These are phyloP conservation scores for Boletus nobilissimus DNA, from an alignment of 1,284 basidiomycete genomes.

Conservation along the genomic window DNA sequence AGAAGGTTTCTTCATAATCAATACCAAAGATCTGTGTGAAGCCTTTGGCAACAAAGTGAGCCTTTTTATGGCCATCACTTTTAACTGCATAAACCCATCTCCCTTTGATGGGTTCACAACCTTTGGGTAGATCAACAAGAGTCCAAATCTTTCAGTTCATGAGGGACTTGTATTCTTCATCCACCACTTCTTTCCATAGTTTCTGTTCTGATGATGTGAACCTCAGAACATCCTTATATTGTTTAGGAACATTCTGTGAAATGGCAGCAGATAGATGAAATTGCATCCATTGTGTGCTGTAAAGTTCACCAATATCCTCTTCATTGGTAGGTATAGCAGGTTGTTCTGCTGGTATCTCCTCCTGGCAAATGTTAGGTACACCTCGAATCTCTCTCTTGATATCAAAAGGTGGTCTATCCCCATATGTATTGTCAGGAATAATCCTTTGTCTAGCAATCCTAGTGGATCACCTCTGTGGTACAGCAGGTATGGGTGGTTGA, in stretches of 20 bases:
- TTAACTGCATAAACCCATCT: background rate
- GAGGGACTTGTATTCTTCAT: background rate
- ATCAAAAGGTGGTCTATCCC: background rate
- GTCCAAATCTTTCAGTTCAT: background rate
- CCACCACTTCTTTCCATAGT: background rate
- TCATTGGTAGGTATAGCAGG: background rate
- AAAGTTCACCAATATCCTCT: background rate
- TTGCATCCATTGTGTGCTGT: background rate
- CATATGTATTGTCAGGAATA: background rate
- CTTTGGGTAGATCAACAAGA: background rate
- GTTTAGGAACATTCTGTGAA: background rate
- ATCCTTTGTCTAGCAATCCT: background rate
- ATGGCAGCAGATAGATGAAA: background rate
- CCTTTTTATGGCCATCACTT: background rate
- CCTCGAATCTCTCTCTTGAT: background rate
- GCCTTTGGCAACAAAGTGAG: background rate
- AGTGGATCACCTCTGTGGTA: background rate
- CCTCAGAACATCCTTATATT: background rate
- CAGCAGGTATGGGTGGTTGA: too few species aligned
- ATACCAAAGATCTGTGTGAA: background rate
- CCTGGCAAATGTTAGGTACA: background rate
- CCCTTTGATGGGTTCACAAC: background rate
- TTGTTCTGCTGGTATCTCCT: background rate
- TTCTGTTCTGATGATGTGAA: background rate
- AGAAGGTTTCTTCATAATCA: slow-evolving; percentile 8